These are phyloP conservation scores for Alternaria ethzedia DNA, from an alignment of 2,329 filamentous ascomycete species.

Conservation along the genomic window DNA sequence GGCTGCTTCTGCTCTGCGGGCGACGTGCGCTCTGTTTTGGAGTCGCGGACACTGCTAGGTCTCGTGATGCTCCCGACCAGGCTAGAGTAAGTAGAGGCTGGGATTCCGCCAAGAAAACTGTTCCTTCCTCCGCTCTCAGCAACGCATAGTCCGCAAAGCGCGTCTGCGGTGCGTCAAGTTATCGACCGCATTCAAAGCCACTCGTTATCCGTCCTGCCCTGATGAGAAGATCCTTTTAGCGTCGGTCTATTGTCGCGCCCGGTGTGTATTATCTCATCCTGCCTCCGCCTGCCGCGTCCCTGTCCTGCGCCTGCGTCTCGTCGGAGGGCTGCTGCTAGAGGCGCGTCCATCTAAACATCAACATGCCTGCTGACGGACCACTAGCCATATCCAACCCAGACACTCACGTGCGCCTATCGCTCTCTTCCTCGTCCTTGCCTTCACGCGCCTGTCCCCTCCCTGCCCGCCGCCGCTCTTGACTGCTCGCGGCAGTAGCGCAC, in stretches of 20 bases:
- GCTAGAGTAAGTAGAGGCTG: constrained; percentile 12
- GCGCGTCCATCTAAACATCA: constrained; percentile 40
- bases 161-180: constrained; percentile 42
- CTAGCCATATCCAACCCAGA: constrained; percentile 36
- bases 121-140: constrained; percentile 29
- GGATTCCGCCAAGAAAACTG: constrained; percentile 12
- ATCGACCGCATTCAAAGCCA: constrained; percentile 37
- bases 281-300: constrained; percentile 18
- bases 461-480: neutral
- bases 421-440: constrained; percentile 5
- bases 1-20: neutral
- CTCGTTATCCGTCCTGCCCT: constrained; percentile 34
- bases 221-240: constrained; percentile 37
- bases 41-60: constrained; percentile 15
- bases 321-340: constrained; percentile 23
- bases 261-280: constrained; percentile 25
- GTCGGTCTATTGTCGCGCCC: constrained; percentile 28
- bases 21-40: constrained; percentile 16
- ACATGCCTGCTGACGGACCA: constrained; percentile 36
- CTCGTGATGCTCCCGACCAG: constrained; percentile 23
- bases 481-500: constrained; percentile 29
- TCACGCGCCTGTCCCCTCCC: constrained; percentile 17
- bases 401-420: constrained; percentile 26
- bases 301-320: constrained; percentile 23
- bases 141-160: constrained; percentile 45